Percentiles rank a stretch among this genome's conserved stretches.
Conservation (phyloP, 2,329 filamentous ascomycete species). For the Hymenoscyphus linearis region DNA sequence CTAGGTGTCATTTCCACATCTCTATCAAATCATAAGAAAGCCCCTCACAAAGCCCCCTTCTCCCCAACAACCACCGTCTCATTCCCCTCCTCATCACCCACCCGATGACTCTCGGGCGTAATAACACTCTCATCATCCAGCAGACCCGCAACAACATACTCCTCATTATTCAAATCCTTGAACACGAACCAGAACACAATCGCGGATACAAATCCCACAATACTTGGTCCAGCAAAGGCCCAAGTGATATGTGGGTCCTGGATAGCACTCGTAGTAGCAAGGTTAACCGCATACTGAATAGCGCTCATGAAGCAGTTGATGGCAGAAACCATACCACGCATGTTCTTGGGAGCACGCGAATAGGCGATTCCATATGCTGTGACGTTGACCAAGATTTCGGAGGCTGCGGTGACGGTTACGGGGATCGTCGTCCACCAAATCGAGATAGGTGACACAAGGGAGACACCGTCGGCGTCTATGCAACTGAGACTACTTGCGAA, state of each 20-base stretch:
- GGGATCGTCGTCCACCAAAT: slow-evolving; percentile 54
- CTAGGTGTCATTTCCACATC: neutral
- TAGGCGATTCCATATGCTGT: slow-evolving; percentile 49
- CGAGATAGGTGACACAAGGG: slow-evolving; percentile 35
- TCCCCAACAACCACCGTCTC: neutral
- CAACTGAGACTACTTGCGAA: slow-evolving; percentile 25
- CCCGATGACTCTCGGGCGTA: neutral
- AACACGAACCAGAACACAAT: slow-evolving; percentile 43
- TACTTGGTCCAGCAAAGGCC: slow-evolving; percentile 45
- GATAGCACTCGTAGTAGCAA: slow-evolving; percentile 42
- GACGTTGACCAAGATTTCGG: slow-evolving; percentile 47
- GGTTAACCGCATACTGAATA: slow-evolving; percentile 41
- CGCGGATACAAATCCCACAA: slow-evolving; percentile 40
- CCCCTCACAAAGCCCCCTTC: neutral
- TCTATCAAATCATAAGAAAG: no score
- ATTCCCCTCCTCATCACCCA: neutral
- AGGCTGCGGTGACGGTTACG: slow-evolving; percentile 46
- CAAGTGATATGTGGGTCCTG: slow-evolving; percentile 45
- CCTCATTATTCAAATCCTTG: slow-evolving; percentile 42
- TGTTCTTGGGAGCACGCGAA: slow-evolving; percentile 45
- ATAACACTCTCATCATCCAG: neutral
- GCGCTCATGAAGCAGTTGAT: slow-evolving; percentile 44
- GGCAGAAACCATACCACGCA: slow-evolving; percentile 46
- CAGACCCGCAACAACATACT: slow-evolving; percentile 30
- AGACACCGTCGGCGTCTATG: slow-evolving; percentile 20